Percentiles rank a stretch among this genome's conserved stretches.
phyloP scores from a whole-genome alignment of 352 stramenopile genomes.

The Phytophthora meadii region DNA sequence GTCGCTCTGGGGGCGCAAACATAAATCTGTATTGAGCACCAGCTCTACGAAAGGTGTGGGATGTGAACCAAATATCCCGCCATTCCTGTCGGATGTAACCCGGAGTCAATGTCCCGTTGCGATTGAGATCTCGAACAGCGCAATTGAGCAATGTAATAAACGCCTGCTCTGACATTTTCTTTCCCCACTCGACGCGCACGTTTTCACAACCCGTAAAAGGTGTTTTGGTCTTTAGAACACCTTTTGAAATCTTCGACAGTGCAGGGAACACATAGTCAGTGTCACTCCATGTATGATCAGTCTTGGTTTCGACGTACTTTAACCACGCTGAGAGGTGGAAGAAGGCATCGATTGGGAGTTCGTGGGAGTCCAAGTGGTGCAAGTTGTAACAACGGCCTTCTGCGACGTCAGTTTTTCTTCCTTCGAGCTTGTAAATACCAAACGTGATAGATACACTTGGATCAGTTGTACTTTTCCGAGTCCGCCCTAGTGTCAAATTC shows the following conservation, averaged over 20 bases:
- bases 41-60: constrained; percentile 12
- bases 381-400: constrained; percentile 4
- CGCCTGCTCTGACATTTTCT: constrained; percentile 15
- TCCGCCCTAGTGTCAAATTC: constrained; percentile 11
- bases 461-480: background rate
- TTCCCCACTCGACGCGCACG: constrained; percentile 14
- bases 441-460: background rate
- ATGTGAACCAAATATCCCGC: constrained; percentile 14
- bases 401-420: constrained; percentile 7
- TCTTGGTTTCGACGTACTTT: constrained; percentile 1
- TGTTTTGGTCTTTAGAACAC: constrained; percentile 2
- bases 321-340: background rate
- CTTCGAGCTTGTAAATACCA: constrained; percentile 14
- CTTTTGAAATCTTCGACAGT: constrained; percentile 11
- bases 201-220: constrained; percentile 7
- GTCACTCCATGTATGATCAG: constrained; percentile 11
- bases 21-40: constrained; percentile 24
- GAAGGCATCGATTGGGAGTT: constrained; percentile 6
- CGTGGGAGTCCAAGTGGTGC: background rate
- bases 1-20: constrained; percentile 11
- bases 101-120: background rate
- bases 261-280: constrained; percentile 14
- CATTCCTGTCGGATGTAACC: constrained; percentile 10
- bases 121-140: constrained; percentile 7
- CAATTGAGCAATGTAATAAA: constrained; percentile 19